Conservation (phyloP, 495 filamentous ascomycete genomes). For the Lasiosphaeriaceae sp. region DNA sequence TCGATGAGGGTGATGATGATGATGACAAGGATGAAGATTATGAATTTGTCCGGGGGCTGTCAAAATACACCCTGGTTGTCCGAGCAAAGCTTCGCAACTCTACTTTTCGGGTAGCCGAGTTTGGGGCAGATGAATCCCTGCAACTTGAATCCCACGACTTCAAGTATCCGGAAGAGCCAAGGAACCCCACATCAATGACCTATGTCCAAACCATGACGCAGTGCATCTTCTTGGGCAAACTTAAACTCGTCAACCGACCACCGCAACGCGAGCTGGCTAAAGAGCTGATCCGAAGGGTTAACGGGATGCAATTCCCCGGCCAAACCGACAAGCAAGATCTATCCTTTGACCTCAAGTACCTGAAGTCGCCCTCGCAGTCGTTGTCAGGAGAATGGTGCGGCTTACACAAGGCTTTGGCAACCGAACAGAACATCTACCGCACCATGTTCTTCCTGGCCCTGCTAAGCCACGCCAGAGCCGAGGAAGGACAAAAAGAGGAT, state of each 20-base stretch:
- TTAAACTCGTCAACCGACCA: not conserved
- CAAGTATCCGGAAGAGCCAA: slow-evolving; percentile 12
- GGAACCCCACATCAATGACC: too few species aligned
- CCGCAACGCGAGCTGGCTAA: not conserved
- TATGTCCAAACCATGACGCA: too few species aligned
- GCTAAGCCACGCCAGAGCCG: slow-evolving; percentile 6
- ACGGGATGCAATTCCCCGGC: slow-evolving; percentile 7
- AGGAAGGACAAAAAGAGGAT: too few species aligned
- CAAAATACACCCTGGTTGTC: slow-evolving; percentile 19
- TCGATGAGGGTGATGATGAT: not conserved
- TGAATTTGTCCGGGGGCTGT: not conserved
- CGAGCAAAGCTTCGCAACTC: slow-evolving; percentile 48
- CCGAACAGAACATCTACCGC: slow-evolving; percentile 10
- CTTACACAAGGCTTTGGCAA: slow-evolving; percentile 3
- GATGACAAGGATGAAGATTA: not conserved
- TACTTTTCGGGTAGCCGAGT: slow-evolving; percentile 44
- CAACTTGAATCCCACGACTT: slow-evolving; percentile 28
- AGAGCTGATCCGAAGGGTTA: not conserved
- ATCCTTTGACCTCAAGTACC: slow-evolving; percentile 1
- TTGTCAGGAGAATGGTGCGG: slow-evolving; percentile 11
- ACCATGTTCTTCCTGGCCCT: slow-evolving; percentile 15
- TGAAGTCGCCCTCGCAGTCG: not conserved
- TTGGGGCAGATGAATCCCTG: slow-evolving; percentile 50
- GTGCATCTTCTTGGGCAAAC: not conserved
- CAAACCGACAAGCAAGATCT: not conserved